These are phyloP conservation scores for Davidsoniella australis DNA, from an alignment of 2,329 filamentous ascomycete species.

Conservation along the genomic window DNA sequence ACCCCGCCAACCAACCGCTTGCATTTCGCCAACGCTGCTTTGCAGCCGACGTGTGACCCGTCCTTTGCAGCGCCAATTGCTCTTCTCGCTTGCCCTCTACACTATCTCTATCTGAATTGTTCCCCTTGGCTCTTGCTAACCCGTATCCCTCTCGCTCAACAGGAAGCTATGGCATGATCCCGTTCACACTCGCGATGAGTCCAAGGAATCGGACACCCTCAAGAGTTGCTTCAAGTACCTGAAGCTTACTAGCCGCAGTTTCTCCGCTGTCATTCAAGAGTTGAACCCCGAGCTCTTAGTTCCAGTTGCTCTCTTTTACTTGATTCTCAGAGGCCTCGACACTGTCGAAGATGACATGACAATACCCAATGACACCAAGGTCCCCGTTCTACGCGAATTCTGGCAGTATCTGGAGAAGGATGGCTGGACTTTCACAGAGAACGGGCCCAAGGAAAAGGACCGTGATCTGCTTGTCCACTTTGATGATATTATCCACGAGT, in stretches of 20 bases:
- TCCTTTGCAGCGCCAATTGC: background rate
- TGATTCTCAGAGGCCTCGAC: constrained; percentile 78
- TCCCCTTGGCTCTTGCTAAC: constrained; percentile 6
- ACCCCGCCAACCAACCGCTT: background rate
- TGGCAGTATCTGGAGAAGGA: constrained; percentile 61
- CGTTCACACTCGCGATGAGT: constrained; percentile 64
- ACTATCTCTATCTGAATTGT: background rate
- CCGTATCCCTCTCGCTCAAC: constrained; percentile 8
- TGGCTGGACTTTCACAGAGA: constrained; percentile 80
- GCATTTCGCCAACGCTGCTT: constrained; percentile 1
- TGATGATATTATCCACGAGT: constrained; percentile 68
- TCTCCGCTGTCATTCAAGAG: constrained; percentile 84
- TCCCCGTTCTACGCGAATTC: constrained; percentile 72
- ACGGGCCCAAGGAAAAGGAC: constrained; percentile 85
- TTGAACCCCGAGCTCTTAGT: constrained; percentile 86
- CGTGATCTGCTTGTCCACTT: constrained; percentile 84
- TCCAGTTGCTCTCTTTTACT: constrained; percentile 81
- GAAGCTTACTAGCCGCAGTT: constrained; percentile 79
- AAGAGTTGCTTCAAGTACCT: constrained; percentile 76
- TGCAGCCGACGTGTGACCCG: background rate
- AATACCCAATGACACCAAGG: constrained; percentile 63
- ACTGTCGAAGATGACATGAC: constrained; percentile 99
- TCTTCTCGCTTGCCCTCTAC: background rate
- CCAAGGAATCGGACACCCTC: constrained; percentile 57
- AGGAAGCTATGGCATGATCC: constrained; percentile 97